phyloP scores from a whole-genome alignment of 192 early-diverging fungal species.

The Umbelopsis sp. region DNA sequence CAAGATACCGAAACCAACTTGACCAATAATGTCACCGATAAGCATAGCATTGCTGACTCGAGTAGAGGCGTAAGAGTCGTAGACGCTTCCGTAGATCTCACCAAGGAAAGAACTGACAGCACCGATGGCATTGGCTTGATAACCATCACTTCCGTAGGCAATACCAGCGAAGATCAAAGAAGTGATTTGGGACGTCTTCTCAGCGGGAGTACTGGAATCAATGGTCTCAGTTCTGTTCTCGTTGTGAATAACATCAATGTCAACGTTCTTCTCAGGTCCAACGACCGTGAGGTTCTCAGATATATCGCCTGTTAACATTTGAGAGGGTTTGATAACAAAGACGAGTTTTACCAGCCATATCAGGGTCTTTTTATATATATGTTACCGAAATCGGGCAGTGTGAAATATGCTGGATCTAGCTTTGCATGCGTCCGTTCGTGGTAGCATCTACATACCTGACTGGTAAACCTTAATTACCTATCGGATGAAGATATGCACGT shows the following conservation, averaged over 20 bases:
- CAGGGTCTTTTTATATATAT: not conserved
- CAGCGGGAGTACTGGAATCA: not conserved
- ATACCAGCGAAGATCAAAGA: conserved; percentile 33
- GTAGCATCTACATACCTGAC: not conserved
- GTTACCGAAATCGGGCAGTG: not conserved
- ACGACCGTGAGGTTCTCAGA: not conserved
- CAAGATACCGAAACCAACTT: conserved; percentile 47
- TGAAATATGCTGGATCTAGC: not conserved
- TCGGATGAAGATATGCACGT: too few relatives aligned
- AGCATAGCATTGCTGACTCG: conserved; percentile 49
- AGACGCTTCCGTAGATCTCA: conserved; percentile 40
- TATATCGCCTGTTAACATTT: not conserved
- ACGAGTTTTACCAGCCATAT: not conserved
- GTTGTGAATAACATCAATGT: not conserved
- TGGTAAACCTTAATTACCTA: not conserved
- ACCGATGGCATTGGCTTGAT: conserved; percentile 50
- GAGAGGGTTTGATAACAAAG: not conserved
- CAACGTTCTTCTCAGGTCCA: not conserved
- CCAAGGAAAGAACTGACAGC: conserved; percentile 44
- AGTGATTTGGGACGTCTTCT: conserved; percentile 21
- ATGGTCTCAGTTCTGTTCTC: not conserved
- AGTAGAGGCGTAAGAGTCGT: conserved; percentile 37
- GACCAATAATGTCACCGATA: conserved; percentile 50
- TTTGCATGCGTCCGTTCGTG: too few relatives aligned
- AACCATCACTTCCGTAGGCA: conserved; percentile 50